Evolutionary conservation across 1,284 basidiomycete genomes (phyloP).

Genomic region (Neotropicomus parvogracilis): DNA sequence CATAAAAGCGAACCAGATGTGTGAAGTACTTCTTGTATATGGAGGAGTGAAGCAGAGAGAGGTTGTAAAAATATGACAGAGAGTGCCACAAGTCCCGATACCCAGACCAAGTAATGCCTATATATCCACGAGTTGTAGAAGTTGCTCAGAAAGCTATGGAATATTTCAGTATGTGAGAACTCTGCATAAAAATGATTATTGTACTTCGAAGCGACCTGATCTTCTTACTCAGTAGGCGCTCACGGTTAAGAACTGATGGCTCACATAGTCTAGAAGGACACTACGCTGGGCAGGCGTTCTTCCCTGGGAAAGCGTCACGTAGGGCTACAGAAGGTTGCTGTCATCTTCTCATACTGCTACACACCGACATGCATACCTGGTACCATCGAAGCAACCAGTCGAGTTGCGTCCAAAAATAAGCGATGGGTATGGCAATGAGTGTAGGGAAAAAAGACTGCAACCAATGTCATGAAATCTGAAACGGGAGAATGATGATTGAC

Average conservation of each 20-base stretch:
- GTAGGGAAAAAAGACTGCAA: conserved; percentile 56
- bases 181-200: neutral
- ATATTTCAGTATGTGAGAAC: conserved; percentile 8
- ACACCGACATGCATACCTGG: conserved; percentile 41
- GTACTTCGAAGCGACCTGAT: conserved; percentile 45
- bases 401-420: conserved; percentile 42
- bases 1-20: conserved; percentile 33
- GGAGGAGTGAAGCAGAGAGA: conserved; percentile 55
- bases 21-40: conserved; percentile 42
- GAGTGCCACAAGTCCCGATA: conserved; percentile 45
- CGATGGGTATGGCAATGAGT: conserved; percentile 38
- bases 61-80: conserved; percentile 48
- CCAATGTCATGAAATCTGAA: conserved; percentile 3
- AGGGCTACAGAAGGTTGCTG: conserved; percentile 40
- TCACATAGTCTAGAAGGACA: conserved; percentile 60
- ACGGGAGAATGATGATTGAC: neutral
- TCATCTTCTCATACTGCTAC: conserved; percentile 19
- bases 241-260: conserved; percentile 19
- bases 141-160: conserved; percentile 33
- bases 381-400: conserved; percentile 50
- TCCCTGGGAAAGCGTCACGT: conserved; percentile 50
- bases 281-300: conserved; percentile 50
- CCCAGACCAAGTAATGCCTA: conserved; percentile 49
- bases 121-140: conserved; percentile 42
- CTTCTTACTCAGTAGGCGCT: conserved; percentile 1